Conservation (phyloP, 169 alveolate genomes). For the Neospora caninum region DNA sequence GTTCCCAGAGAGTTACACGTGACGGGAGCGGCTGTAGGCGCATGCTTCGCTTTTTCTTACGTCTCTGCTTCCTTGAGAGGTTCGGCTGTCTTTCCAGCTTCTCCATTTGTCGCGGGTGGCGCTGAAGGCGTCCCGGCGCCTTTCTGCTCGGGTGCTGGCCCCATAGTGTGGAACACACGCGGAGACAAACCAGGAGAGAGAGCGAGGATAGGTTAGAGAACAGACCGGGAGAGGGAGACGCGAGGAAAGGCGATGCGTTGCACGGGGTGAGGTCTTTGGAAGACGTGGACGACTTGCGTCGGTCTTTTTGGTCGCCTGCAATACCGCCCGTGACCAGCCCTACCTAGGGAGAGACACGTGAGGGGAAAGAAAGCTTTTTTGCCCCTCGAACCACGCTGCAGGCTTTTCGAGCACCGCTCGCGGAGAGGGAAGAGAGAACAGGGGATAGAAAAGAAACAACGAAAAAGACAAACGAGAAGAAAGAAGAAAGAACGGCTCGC, state of each 20-base stretch:
- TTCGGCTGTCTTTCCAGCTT: neutral
- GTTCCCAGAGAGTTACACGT: neutral
- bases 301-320: too few relatives aligned
- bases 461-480: neutral
- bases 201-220: neutral
- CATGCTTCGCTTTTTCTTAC: neutral
- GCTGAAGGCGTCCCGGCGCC: neutral
- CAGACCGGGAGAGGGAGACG: neutral
- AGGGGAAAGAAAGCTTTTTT: too few relatives aligned
- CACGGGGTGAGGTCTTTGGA: too few relatives aligned
- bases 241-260: neutral
- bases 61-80: neutral
- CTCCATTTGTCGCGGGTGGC: slow-evolving; percentile 6
- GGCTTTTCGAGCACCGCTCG: too few relatives aligned
- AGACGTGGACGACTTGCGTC: too few relatives aligned
- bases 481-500: too few relatives aligned
- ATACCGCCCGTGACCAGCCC: too few relatives aligned
- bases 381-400: too few relatives aligned
- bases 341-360: too few relatives aligned
- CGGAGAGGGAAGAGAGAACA: neutral
- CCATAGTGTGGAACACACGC: neutral
- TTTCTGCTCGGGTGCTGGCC: neutral
- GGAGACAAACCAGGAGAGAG: neutral
- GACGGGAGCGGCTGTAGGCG: neutral
- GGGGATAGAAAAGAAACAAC: neutral